Evolutionary conservation across 2,329 filamentous ascomycete genomes (phyloP).

Genomic region (Tolypocladium nubicola): DNA sequence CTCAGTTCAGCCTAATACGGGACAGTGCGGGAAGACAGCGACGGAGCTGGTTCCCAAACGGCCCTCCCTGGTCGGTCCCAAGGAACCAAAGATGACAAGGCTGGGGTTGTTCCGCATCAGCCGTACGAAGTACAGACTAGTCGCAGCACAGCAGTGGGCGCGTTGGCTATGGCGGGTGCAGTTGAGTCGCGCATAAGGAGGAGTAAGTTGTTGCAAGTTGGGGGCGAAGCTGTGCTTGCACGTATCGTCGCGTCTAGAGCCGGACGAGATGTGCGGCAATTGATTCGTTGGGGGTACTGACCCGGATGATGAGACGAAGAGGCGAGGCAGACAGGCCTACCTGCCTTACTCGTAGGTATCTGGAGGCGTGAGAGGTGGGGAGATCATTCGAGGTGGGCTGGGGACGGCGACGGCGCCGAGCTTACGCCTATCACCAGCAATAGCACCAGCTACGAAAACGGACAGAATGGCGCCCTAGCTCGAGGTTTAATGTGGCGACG

Average conservation of each 20-base stretch:
- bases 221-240: neutral
- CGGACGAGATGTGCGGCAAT: neutral
- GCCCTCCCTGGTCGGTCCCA: neutral
- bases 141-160: neutral
- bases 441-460: neutral
- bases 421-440: neutral
- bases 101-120: neutral
- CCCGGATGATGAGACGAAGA: neutral
- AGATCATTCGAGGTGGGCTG: neutral
- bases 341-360: no score
- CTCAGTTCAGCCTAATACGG: neutral
- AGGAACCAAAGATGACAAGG: neutral
- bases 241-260: neutral
- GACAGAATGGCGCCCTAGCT: neutral
- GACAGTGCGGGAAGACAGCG: neutral
- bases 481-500: neutral
- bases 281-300: neutral
- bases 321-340: neutral
- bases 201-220: neutral
- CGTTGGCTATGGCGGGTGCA: neutral
- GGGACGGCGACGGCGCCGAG: neutral
- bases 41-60: neutral
- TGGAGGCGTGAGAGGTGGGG: neutral
- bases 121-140: neutral
- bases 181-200: neutral